Evolutionary conservation across 441 rosid species (phyloP), one percentile per base, ranked within the genome.

Genomic region (Corymbia calophylla): DNA sequence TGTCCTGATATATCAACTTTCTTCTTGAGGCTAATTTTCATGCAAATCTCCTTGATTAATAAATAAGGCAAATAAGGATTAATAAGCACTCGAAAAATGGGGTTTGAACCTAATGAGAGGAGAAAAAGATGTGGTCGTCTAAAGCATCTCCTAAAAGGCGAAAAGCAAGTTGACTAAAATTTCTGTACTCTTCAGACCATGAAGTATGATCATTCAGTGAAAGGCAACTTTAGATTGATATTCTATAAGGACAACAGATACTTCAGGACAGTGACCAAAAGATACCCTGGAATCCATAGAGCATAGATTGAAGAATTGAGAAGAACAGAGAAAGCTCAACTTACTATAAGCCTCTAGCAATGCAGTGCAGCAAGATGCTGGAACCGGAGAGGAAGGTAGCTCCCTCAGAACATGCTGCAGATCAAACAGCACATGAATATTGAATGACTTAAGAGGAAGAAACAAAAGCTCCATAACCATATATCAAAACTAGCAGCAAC

Each of bases 341-440:
- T 92, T 92, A 98, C 99, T 95, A 92, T 96, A 95, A 88, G 99
- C 99, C 95, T 97, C 99, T 91, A 98, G 93, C 94, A 98, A 93
- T 66, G 99, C 99, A 92, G 98, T 96, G 91, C 99, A 98, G 93
- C 99, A 97, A 87, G 99, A 96, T 90, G 97, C 99, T 56, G 99
- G 98, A 91, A 98, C 99, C 81, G 99, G 99, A 77, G 98, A 97
- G 64, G 99, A 98, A 53, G 99, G 99, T 89, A 98, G 92, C 95
- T 98, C 99, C 95, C 99, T 95, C 87, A 98, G 92, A 53, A 98
- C 98, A 95, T 98, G 98, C 99, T 97, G 96, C 92, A 93, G 73
- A 92, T 90, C 56, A 91, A 87, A 93, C 80, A 48, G 56, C 88
- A 62, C 86, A 51, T 92, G 89, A 90, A 90, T 82, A 88, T 68